phyloP scores from a whole-genome alignment of 2,329 filamentous ascomycete species.

The Trichoderma sp. region DNA sequence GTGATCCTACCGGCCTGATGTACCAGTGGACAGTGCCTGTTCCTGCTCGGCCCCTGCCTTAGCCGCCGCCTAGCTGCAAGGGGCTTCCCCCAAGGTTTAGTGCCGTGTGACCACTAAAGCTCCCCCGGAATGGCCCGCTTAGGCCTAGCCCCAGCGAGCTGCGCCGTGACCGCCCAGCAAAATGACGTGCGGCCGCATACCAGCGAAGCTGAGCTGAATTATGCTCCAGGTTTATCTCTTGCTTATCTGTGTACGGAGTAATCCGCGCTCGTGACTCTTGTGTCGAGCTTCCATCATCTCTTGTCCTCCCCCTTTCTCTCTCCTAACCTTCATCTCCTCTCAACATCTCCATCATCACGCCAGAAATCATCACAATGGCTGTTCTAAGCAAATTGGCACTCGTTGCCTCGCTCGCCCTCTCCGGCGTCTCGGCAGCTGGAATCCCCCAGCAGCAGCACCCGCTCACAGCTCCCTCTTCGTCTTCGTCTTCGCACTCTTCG shows the following conservation, averaged over 20 bases:
- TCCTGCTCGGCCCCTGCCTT: slow-evolving; percentile 13
- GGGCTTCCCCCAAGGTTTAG: neutral
- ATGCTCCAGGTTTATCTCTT: neutral
- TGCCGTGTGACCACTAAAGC: slow-evolving; percentile 9
- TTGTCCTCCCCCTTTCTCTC: neutral
- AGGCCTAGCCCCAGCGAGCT: neutral
- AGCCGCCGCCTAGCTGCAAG: slow-evolving; percentile 10
- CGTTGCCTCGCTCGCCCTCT: slow-evolving; percentile 31
- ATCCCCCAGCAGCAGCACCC: slow-evolving; percentile 24
- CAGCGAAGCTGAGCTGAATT: neutral
- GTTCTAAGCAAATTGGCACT: slow-evolving; percentile 23
- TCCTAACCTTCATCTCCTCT: neutral
- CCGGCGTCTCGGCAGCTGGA: slow-evolving; percentile 31
- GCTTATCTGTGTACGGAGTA: neutral
- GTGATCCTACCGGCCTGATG: too few relatives aligned
- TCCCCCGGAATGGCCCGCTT: neutral
- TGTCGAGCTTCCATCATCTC: neutral
- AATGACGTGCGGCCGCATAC: slow-evolving; percentile 8
- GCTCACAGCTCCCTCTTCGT: slow-evolving; percentile 12
- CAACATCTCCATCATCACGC: neutral
- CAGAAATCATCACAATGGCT: slow-evolving; percentile 16
- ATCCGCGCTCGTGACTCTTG: neutral
- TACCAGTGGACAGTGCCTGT: neutral
- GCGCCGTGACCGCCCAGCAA: slow-evolving; percentile 4
- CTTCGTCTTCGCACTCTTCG: neutral